Base-by-base conservation (phyloP, 1,139 yeast species). In the Debaryomyces coudertii region DNA sequence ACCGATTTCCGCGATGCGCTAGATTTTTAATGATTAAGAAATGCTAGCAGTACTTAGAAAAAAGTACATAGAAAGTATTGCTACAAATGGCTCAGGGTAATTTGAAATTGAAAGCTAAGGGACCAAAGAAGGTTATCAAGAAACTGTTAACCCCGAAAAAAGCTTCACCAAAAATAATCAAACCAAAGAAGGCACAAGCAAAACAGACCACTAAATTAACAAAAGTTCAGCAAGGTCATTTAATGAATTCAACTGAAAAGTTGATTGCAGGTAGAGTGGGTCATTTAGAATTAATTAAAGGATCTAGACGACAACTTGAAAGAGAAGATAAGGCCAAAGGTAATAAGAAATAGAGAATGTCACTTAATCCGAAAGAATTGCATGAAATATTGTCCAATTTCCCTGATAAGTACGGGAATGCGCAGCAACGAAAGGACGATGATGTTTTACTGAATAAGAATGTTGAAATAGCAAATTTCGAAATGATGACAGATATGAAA, bases 231-330 rank as follows among this genome's bases (percentile, higher is more conserved):
- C 78, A 80, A 47, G 82, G 85, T 3, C 85, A 89, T 20, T 76
- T 88, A 54, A 79, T 87, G 46, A 68, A 77, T 2, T 77, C 83
- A 15, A 92, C 98, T 1, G 99, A 93, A 67, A 89, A 82, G 68
- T 76, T 90, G 52, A 82, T 92, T 55, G 85, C 97, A 2, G 77
- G 95, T 45, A 80, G 93, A 65, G 97, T 92, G 4, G 99, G 99
- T n/a, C 98, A 93, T 67, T 76, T 93, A 58, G 99, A 93, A 68
- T 65, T 93, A 43, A 72, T 93, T 53, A 90, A 88, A 65, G 99
- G 98, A 11, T 85, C 95, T n/a, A 83, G 97, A 73, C 81, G 95
- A 67, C 82, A 87, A 60, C 55, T 88, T 12, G 96, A 87, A 61
- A 85, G 78, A 63, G 65, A 63, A 22, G 76, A 71, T 50, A 78